Evolutionary conservation across 768 basidiomycete genomes (phyloP), one percentile per base, ranked within the genome.

Genomic region (Lactarius hengduanensis): DNA sequence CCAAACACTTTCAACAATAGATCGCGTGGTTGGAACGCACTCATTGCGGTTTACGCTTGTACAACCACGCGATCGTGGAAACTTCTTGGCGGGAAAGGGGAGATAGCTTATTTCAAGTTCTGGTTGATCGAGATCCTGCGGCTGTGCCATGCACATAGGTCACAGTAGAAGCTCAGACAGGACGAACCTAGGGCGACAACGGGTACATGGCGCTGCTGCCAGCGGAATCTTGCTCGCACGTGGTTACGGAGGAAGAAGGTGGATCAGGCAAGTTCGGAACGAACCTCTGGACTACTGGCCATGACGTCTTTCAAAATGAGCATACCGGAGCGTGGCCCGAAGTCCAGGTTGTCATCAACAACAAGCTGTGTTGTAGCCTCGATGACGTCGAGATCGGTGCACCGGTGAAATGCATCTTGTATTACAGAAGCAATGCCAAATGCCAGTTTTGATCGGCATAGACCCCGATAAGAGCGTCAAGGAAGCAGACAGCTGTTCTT

Each of bases 221-320:
- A 41, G 47, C 13, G 30, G 47, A 28, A 56, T 26, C 30, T 47
- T 61, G 41, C 34, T 57, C 30, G 20, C 64, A 28, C 53, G 53
- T 65, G 59, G 65, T 40, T 30, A 28, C 53, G 59, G 59, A 50
- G 28, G 59, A 47, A 18, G 32, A 7, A 53, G 20, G 64, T 65
- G 64, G 64, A 65, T 65, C 59, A 65, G 65, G 55, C 22, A 61
- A 57, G 54, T 45, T 43, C 43, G 58, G 59, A 56, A 56, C 34
- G 45, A 20, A 32, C 3, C 26, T 47, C 34, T 61, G 43, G 43
- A 38, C 11, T n/a, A 54, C 3, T n/a, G 45, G 64, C n/a, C 18
- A 38, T 61, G 64, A 61, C 59, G 59, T 65, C 59, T 59, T 54
- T 54, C 18, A 9, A 54, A 59, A 59, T 9, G 3, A 30, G n/a